phyloP scores from a whole-genome alignment of 1,139 yeast genomes.

The Debaryomyces sp. region DNA sequence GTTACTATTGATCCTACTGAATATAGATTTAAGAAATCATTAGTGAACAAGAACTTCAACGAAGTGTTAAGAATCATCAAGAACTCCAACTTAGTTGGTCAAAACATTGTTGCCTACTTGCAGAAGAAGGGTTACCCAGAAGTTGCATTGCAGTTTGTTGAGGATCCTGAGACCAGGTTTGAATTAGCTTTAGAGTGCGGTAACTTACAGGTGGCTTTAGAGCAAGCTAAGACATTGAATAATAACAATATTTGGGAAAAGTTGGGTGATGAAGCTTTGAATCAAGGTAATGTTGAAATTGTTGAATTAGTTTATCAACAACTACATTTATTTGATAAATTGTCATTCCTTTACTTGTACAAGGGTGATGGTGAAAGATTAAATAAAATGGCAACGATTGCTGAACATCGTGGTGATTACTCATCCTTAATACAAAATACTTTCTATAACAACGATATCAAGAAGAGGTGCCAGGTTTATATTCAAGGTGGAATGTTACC shows the following conservation, averaged over 20 bases:
- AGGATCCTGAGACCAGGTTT: conserved; percentile 94
- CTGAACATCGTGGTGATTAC: conserved; percentile 84
- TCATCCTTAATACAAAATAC: conserved; percentile 84
- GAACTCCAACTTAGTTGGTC: conserved; percentile 92
- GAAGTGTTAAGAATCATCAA: conserved; percentile 91
- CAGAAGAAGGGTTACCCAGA: conserved; percentile 97
- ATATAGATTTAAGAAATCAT: conserved; percentile 91
- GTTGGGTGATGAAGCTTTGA: conserved; percentile 82
- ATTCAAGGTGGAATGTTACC: conserved; percentile 82
- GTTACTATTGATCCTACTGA: conserved; percentile 92
- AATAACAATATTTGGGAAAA: conserved; percentile 75
- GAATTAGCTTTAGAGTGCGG: conserved; percentile 95
- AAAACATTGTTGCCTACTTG: conserved; percentile 91
- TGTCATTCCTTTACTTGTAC: conserved; percentile 82
- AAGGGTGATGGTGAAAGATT: conserved; percentile 81
- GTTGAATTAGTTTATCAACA: conserved; percentile 91
- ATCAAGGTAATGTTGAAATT: conserved; percentile 84
- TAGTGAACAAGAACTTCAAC: conserved; percentile 84
- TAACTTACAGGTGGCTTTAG: conserved; percentile 82
- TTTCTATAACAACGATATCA: conserved; percentile 72
- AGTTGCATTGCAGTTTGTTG: conserved; percentile 91
- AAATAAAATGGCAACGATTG: conserved; percentile 83
- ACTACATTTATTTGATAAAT: conserved; percentile 81
- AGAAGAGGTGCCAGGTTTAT: conserved; percentile 74
- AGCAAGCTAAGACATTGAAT: conserved; percentile 81